Conservation (phyloP, 306 rosid genomes). For the Astragalus membranaceus region DNA sequence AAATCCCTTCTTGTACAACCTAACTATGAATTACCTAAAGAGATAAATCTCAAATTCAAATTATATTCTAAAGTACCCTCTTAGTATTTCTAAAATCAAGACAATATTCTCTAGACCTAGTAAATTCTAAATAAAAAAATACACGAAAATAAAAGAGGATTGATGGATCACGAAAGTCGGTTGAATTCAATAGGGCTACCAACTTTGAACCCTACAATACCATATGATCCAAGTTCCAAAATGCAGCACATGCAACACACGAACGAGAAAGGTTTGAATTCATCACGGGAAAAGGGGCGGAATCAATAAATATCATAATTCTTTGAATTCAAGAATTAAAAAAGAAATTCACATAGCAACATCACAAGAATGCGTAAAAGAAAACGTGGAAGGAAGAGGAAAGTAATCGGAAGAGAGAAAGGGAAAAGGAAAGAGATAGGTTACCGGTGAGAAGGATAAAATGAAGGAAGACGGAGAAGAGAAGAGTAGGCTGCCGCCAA, state of each 20-base stretch:
- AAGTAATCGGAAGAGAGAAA: background rate
- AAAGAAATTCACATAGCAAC: no score
- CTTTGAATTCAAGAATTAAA: no score
- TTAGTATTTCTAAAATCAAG: background rate
- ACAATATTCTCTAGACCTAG: background rate
- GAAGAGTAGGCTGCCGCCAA: background rate
- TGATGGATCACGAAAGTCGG: background rate
- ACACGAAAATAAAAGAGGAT: background rate
- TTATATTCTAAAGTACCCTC: background rate
- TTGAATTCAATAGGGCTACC: background rate
- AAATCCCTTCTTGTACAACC: background rate
- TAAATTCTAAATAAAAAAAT: background rate
- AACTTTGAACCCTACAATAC: background rate
- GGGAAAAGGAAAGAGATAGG: background rate
- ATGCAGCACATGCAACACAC: no score
- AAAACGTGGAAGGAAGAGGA: background rate
- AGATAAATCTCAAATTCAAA: background rate
- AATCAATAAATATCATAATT: background rate
- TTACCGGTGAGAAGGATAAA: background rate
- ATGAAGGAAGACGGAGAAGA: background rate
- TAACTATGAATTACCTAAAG: background rate
- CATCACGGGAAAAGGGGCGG: no score
- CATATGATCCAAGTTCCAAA: background rate
- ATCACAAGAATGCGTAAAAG: background rate
- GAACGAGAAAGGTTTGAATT: no score